Base-by-base conservation (phyloP, 2,329 filamentous ascomycete genomes). In the Leptographium wingfieldii region DNA sequence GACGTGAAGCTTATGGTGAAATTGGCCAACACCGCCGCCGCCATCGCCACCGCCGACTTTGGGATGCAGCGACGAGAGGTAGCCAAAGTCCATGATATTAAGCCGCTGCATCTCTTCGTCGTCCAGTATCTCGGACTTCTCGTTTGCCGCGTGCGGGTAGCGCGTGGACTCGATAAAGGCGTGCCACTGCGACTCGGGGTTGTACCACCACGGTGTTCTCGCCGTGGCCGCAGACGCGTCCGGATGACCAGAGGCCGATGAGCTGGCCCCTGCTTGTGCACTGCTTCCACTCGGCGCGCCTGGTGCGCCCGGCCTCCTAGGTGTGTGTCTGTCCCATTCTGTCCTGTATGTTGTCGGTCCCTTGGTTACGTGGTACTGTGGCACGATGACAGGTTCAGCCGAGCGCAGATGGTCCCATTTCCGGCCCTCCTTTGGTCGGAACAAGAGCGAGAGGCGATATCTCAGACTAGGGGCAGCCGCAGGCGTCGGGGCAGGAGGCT, bases 371-470 rank as follows among this genome's bases (percentile, higher is more conserved):
- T 63, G 62, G 29, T 59, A 63, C 59, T 65, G 65, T 9, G 80
- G 73, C 55, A 83, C 78, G 63, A 84, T 82, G 63, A 84, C 80
- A 4, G 81, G 81, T 61, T 84, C 81, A 40, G 78, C 74, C 3
- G 79, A 78, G 58, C 81, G 78, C 57, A 84, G 68, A 66, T 84
- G 80, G 65, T 84, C 81, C 80, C 81, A 84, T 69, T 69, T 76
- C 59, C 74, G 68, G 35, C 72, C 76, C 53, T 79, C 75, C 64
- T 79, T 76, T 63, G 69, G 71, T 59, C 66, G 72, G 57, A 82
- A 73, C 27, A 81, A 69, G 58, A 74, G 73, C 57, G 77, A 76
- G 25, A 82, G 69, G 2, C 62, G 64, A 11, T 55, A 51, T 11
- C 54, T 22, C 22, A 31, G 31, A 31, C 49, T 31, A 2, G 27